Conservation (phyloP, 208 protist species). For the Acanthamoeba lenticulata region DNA sequence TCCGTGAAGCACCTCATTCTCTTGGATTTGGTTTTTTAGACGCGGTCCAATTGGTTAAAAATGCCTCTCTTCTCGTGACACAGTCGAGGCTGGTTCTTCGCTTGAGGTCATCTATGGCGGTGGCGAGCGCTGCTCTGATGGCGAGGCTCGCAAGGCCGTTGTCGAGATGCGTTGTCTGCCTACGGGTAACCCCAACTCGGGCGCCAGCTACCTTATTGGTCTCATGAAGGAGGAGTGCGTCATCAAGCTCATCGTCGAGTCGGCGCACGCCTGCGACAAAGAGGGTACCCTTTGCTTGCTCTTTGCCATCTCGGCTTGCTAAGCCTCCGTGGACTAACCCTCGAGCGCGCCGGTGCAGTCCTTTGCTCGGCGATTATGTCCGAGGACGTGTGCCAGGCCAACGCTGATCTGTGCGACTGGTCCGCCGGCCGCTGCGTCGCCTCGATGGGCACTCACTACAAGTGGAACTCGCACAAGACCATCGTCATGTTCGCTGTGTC, state of each 20-base stretch:
- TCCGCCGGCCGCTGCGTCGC: neutral
- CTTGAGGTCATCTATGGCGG: neutral
- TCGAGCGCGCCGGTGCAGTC: neutral
- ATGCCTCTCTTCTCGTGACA: neutral
- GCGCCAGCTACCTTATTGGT: neutral
- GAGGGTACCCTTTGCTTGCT: neutral
- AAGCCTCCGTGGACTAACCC: neutral
- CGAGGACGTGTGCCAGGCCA: neutral
- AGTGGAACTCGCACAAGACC: neutral
- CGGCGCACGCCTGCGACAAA: neutral
- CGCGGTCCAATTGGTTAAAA: neutral
- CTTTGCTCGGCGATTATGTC: neutral
- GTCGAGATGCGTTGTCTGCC: neutral
- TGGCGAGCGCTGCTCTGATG: neutral
- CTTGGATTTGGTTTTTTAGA: neutral
- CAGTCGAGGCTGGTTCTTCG: neutral
- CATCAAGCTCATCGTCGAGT: conserved; percentile 40
- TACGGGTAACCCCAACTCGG: neutral
- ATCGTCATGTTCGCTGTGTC: neutral
- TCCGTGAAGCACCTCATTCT: neutral
- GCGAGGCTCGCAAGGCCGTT: neutral
- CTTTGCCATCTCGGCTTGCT: neutral
- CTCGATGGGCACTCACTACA: neutral
- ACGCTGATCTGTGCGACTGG: neutral
- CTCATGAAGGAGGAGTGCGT: neutral